A percentile compares a stretch with the other conserved stretches of the same genome.
phyloP scores from a whole-genome alignment of 1,284 basidiomycete species.

The Trametes polyzona region DNA sequence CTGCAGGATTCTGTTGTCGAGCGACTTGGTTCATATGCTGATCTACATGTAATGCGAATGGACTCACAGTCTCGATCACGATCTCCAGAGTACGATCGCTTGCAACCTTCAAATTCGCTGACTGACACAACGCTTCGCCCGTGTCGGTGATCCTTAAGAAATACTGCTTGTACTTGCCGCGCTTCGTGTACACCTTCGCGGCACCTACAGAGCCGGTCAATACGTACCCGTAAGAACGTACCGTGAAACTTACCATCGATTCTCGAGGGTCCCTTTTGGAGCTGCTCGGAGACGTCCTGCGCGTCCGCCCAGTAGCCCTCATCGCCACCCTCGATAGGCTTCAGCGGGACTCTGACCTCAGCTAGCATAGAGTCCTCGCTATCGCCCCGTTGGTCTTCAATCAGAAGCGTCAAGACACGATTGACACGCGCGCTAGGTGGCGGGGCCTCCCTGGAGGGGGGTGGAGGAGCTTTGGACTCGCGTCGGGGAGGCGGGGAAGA shows the following conservation, averaged over 20 bases:
- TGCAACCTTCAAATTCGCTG: conserved; percentile 39
- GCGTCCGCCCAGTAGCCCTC: conserved; percentile 74
- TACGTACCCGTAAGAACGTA: background rate
- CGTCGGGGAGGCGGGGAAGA: background rate
- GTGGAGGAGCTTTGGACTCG: background rate
- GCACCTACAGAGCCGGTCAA: conserved; percentile 48
- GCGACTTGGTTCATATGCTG: background rate
- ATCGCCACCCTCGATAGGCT: conserved; percentile 44
- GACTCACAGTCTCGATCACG: conserved; percentile 37
- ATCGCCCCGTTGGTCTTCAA: conserved; percentile 60
- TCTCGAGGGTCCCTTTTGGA: conserved; percentile 65
- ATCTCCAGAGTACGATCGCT: conserved; percentile 38
- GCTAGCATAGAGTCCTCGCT: conserved; percentile 59
- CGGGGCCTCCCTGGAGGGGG: background rate
- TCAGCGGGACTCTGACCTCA: conserved; percentile 64
- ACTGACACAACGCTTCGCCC: conserved; percentile 33
- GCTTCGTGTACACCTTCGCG: conserved; percentile 67
- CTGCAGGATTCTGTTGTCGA: conserved; percentile 10
- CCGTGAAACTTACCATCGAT: conserved; percentile 58
- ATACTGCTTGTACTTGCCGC: conserved; percentile 71
- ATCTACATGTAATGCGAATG: background rate
- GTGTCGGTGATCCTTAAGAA: conserved; percentile 64
- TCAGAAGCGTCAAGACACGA: conserved; percentile 64
- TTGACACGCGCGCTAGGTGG: conserved; percentile 15
- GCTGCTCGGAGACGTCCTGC: conserved; percentile 55